Conservation (phyloP, 2,329 filamentous ascomycete species). For the Ampelomyces quisqualis region DNA sequence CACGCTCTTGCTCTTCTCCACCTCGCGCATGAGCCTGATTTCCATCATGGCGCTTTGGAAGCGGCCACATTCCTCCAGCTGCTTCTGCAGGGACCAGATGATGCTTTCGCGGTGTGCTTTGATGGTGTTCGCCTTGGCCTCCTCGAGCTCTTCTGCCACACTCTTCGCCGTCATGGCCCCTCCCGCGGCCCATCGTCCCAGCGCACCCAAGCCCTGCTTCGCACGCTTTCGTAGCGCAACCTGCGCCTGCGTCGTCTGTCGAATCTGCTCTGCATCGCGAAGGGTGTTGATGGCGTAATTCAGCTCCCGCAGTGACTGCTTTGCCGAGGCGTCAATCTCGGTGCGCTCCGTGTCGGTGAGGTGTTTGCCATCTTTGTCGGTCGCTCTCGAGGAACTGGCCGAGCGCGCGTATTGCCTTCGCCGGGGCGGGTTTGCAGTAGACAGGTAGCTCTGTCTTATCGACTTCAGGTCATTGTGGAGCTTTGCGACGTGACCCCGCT, state of each 20-base stretch:
- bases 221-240: constrained; percentile 71
- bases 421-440: constrained; percentile 66
- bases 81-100: constrained; percentile 75
- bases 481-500: constrained; percentile 83
- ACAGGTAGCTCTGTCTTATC: constrained; percentile 89
- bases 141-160: constrained; percentile 69
- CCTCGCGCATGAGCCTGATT: constrained; percentile 75
- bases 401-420: constrained; percentile 50
- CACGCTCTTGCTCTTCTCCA: constrained; percentile 86
- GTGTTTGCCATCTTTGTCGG: constrained; percentile 53
- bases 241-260: constrained; percentile 71
- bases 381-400: constrained; percentile 31
- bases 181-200: constrained; percentile 68
- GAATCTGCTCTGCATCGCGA: constrained; percentile 77
- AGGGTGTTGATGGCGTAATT: constrained; percentile 78
- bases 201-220: constrained; percentile 61
- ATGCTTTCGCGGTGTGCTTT: constrained; percentile 77
- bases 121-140: constrained; percentile 66
- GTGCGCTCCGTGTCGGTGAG: constrained; percentile 82
- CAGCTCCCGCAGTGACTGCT: constrained; percentile 80
- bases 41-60: constrained; percentile 93
- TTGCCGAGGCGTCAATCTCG: constrained; percentile 82
- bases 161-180: constrained; percentile 55
- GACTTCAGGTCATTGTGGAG: constrained; percentile 77
- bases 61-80: constrained; percentile 72